phyloP scores from a whole-genome alignment of 208 protist species.

The Naegleria fowleri region DNA sequence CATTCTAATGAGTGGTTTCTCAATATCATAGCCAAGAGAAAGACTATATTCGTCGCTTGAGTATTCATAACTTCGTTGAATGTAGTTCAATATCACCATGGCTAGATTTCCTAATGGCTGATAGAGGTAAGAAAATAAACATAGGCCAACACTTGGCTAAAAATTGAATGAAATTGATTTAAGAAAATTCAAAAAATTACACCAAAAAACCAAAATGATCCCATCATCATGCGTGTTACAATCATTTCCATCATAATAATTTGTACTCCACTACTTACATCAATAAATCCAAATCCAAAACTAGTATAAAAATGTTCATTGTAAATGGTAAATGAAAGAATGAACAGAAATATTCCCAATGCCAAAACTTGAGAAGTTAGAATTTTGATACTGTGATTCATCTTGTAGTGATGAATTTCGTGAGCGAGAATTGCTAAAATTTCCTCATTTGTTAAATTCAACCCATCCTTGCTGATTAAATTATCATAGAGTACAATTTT shows the following conservation, averaged over 20 bases:
- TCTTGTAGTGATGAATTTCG: conserved; percentile 23
- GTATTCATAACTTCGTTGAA: conserved; percentile 19
- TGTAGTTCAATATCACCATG: not conserved
- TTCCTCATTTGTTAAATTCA: conserved; percentile 20
- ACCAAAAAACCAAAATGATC: no score
- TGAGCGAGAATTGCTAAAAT: conserved; percentile 16
- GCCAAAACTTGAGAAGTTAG: not conserved
- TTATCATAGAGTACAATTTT: conserved; percentile 25
- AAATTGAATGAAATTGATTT: not conserved
- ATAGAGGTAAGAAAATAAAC: conserved; percentile 27
- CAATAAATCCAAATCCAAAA: conserved; percentile 23
- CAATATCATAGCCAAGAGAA: conserved; percentile 1
- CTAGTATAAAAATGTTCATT: not conserved
- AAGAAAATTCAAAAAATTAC: no score
- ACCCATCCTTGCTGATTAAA: not conserved
- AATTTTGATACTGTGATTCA: not conserved
- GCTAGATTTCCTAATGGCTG: not conserved
- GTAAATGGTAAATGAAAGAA: conserved; percentile 15
- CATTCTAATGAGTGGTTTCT: conserved; percentile 16
- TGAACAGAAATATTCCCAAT: conserved; percentile 14
- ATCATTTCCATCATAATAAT: no score
- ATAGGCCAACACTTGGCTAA: conserved; percentile 28
- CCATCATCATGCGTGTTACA: no score
- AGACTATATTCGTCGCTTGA: not conserved
- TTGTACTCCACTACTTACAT: not conserved